Base-by-base conservation (phyloP, 495 filamentous ascomycete genomes). In the Filosporella fistucella region DNA sequence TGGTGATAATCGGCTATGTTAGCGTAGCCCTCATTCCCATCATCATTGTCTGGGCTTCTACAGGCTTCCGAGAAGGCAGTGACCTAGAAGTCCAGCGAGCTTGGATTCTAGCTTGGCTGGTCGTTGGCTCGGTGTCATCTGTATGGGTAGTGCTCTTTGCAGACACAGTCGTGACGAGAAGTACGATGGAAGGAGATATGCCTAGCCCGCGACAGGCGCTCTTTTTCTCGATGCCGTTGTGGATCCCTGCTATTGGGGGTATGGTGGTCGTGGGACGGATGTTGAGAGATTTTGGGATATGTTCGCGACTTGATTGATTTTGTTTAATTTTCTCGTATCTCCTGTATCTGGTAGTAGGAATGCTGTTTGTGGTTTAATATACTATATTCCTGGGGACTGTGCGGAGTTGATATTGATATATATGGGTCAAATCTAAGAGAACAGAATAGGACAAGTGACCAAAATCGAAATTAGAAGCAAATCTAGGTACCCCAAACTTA, bases 91-190 rank as follows among this genome's bases (percentile, higher is more conserved):
- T 42, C 11, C 60, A 65, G 39, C 51, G 60, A 9, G 51, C 49
- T 11, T 65, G 63, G 58, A 63, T 45, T 12, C 55, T 68, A 54
- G 25, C 25, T 8, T 67, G 65, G 65, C 28, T 66, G 13, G 33
- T 43, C 1, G 39, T 55, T 21, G 59, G 60, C 4, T n/a, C 24
- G 42, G 50, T 14, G 22, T 18, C 37, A 9, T 7, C 30, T 18
- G 28, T 21, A 6, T 17, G 22, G 3, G 37, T 47, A 20, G 22
- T 24, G 14, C 10, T 47, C 24, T 23, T 20, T 8, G 2, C 17
- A 12, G 14, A 13, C 33, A 46, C 23, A 17, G 24, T 11, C 14
- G 20, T 20, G 12, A 14, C 25, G 18, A 35, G 32, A 17, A 35
- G n/a, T 13, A 4, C 4, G 18, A 35, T 35, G 32, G n/a, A 17